Percentiles rank a stretch among this genome's conserved stretches.
These are phyloP conservation scores for Penicillium paneum DNA, from an alignment of 2,329 filamentous ascomycete species.

Conservation along the genomic window DNA sequence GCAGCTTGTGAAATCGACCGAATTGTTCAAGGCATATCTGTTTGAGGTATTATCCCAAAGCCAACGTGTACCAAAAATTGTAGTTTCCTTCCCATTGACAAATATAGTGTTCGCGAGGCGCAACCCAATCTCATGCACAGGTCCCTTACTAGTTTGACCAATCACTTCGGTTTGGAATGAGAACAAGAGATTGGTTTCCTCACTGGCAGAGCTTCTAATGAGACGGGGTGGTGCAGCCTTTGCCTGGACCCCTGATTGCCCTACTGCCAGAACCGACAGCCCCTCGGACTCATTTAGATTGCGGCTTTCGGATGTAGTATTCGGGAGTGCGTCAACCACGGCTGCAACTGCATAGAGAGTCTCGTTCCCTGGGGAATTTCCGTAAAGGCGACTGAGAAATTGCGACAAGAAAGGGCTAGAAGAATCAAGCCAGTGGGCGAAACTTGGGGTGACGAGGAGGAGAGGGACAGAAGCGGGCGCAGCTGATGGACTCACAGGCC, in stretches of 20 bases:
- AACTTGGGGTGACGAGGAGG: slow-evolving; percentile 38
- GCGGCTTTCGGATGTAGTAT: slow-evolving; percentile 2
- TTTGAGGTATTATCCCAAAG: slow-evolving; percentile 19
- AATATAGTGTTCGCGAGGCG: slow-evolving; percentile 45
- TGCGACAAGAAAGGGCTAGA: slow-evolving; percentile 30
- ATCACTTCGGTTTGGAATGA: slow-evolving; percentile 18
- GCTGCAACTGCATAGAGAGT: slow-evolving; percentile 33
- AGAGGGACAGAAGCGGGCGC: slow-evolving; percentile 27
- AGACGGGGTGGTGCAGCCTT: slow-evolving; percentile 29
- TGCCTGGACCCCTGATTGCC: slow-evolving; percentile 26
- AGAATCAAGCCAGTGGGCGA: slow-evolving; percentile 39
- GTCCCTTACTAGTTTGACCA: neutral
- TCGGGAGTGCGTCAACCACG: slow-evolving; percentile 38
- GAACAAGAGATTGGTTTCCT: slow-evolving; percentile 35
- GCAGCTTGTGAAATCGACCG: slow-evolving; percentile 33
- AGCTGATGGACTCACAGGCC: slow-evolving; percentile 11
- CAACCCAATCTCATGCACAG: slow-evolving; percentile 35
- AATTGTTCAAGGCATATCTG: slow-evolving; percentile 26
- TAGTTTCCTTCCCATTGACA: slow-evolving; percentile 41
- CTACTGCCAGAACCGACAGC: slow-evolving; percentile 33
- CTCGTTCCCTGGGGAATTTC: slow-evolving; percentile 5
- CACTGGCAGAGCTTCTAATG: slow-evolving; percentile 27
- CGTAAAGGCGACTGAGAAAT: slow-evolving; percentile 30
- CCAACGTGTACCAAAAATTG: slow-evolving; percentile 40
- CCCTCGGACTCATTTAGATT: slow-evolving; percentile 31